Evolutionary conservation across 169 alveolate species (phyloP).

Genomic region (Cryptosporidium muris): DNA sequence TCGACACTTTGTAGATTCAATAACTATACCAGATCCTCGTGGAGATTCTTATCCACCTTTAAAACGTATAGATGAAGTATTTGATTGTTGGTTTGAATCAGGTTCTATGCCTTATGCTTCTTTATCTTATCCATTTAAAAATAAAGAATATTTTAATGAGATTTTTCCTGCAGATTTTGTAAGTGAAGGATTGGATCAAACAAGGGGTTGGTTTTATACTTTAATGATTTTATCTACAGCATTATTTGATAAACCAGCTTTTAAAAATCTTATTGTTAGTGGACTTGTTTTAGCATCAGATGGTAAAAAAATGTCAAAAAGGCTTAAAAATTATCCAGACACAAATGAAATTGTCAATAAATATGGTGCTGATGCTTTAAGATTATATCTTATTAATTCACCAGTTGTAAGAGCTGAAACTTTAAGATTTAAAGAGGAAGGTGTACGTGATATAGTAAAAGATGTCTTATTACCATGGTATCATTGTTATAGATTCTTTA

Average conservation of each 20-base stretch:
- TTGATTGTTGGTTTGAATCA: conserved; percentile 99
- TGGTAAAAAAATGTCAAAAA: conserved; percentile 98
- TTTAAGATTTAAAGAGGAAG: conserved; percentile 90
- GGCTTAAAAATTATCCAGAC: conserved; percentile 96
- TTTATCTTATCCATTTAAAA: conserved; percentile 96
- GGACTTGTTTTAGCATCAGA: conserved; percentile 95
- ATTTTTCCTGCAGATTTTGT: conserved; percentile 99
- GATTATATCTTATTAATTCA: conserved; percentile 93
- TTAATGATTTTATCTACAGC: conserved; percentile 91
- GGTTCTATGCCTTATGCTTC: conserved; percentile 99
- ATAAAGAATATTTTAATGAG: conserved; percentile 85
- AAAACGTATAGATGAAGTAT: conserved; percentile 87
- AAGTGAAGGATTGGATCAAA: conserved; percentile 99
- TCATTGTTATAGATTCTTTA: conserved; percentile 94
- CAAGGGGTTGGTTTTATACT: conserved; percentile 97
- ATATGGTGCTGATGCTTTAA: conserved; percentile 95
- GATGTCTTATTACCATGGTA: conserved; percentile 98
- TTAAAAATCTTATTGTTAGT: conserved; percentile 93
- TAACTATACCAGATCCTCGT: conserved; percentile 94
- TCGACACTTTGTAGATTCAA: conserved; percentile 95
- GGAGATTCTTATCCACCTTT: conserved; percentile 91
- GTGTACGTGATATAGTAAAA: conserved; percentile 92
- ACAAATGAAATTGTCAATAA: conserved; percentile 88
- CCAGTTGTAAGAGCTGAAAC: conserved; percentile 97
- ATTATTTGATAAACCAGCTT: conserved; percentile 91